These are phyloP conservation scores for Leishmania guyanensis DNA, from an alignment of 208 protist species.

Conservation along the genomic window DNA sequence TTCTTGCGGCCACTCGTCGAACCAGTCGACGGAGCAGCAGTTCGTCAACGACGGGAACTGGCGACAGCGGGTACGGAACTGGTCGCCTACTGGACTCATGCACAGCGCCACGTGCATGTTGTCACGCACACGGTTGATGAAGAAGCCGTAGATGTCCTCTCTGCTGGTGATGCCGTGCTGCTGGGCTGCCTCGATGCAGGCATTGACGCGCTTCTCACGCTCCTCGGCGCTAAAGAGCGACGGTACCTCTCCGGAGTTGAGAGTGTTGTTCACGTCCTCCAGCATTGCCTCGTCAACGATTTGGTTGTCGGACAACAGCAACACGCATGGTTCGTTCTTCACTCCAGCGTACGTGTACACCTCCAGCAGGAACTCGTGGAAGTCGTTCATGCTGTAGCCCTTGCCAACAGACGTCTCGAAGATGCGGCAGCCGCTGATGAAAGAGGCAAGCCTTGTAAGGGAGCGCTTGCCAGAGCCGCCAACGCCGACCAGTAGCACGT, in stretches of 20 bases:
- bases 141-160: constrained; percentile 94
- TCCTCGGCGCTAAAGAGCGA: constrained; percentile 97
- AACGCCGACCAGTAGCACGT: constrained; percentile 97
- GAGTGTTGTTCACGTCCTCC: constrained; percentile 98
- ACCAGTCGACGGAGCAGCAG: constrained; percentile 98
- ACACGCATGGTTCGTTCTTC: constrained; percentile 86
- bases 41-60: constrained; percentile 98
- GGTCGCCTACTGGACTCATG: constrained; percentile 96
- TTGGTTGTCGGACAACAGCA: constrained; percentile 96
- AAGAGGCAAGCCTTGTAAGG: constrained; percentile 93
- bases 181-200: constrained; percentile 87
- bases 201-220: constrained; percentile 95
- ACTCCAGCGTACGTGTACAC: constrained; percentile 92
- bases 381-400: constrained; percentile 92
- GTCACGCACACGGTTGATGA: constrained; percentile 95
- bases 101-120: constrained; percentile 97
- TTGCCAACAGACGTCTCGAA: constrained; percentile 94
- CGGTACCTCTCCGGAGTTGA: constrained; percentile 98
- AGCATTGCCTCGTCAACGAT: constrained; percentile 96
- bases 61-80: constrained; percentile 94
- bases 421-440: constrained; percentile 88
- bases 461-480: constrained; percentile 97
- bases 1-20: constrained; percentile 95
- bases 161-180: constrained; percentile 88
- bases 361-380: constrained; percentile 93